Evolutionary conservation across 169 alveolate genomes (phyloP).

Genomic region (Plasmodium fragile): DNA sequence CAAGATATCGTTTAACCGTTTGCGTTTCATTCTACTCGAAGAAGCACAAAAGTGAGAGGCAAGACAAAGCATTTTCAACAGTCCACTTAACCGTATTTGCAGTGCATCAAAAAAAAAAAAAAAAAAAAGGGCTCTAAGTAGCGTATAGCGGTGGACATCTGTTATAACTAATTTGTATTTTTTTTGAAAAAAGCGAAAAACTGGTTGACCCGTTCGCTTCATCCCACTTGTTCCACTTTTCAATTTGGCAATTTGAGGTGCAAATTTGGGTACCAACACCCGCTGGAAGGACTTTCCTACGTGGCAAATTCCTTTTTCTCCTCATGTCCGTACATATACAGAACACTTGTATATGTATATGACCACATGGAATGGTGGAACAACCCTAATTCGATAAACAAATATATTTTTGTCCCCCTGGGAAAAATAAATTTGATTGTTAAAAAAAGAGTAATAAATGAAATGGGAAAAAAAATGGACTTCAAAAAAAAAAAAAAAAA

Average conservation of each 20-base stretch:
- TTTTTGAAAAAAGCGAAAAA: neutral
- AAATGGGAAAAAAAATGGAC: neutral
- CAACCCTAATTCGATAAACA: neutral
- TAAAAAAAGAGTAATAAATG: neutral
- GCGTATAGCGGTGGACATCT: neutral
- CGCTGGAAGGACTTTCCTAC: neutral
- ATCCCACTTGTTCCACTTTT: neutral
- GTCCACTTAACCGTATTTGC: neutral
- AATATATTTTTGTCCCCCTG: neutral
- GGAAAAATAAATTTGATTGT: neutral
- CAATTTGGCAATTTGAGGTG: neutral
- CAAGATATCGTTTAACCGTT: neutral
- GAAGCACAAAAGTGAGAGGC: neutral
- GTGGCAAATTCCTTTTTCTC: neutral
- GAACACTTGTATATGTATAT: neutral
- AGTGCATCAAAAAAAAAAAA: neutral
- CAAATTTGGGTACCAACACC: neutral
- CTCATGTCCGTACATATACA: neutral
- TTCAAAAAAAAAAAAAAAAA: slow-evolving; percentile 1
- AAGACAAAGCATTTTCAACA: neutral
- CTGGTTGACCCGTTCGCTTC: neutral
- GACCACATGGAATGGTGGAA: neutral
- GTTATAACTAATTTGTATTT: neutral
- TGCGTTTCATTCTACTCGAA: neutral
- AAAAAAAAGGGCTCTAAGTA: neutral